Conservation (phyloP, 1,284 basidiomycete species). For the Omphalotus olearius region DNA sequence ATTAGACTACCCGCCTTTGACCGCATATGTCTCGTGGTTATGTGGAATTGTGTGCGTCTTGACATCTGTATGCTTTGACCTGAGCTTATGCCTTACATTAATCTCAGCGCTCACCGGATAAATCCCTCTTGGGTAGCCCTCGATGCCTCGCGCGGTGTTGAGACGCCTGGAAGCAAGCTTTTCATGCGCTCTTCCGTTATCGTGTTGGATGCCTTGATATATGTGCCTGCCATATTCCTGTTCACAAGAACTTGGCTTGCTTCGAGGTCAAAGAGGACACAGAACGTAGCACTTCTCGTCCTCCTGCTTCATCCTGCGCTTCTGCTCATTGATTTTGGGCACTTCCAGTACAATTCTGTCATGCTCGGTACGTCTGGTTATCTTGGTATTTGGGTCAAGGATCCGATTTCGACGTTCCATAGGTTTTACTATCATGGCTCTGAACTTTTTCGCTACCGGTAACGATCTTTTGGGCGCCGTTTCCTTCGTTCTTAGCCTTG, state of each 20-base stretch:
- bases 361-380: conserved; percentile 65
- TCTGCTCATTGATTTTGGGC: conserved; percentile 85
- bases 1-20: conserved; percentile 89
- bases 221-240: conserved; percentile 68
- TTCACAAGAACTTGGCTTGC: conserved; percentile 63
- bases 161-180: conserved; percentile 60
- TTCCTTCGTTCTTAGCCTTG: conserved; percentile 79
- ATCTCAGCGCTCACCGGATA: conserved; percentile 46
- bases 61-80: not conserved
- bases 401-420: conserved; percentile 5
- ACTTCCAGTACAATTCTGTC: conserved; percentile 91
- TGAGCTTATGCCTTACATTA: not conserved
- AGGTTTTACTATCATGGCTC: conserved; percentile 70
- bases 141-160: conserved; percentile 73
- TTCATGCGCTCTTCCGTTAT: conserved; percentile 84
- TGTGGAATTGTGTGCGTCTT: conserved; percentile 62
- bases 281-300: conserved; percentile 71
- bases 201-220: conserved; percentile 65
- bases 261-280: conserved; percentile 64
- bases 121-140: conserved; percentile 74
- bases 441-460: conserved; percentile 66
- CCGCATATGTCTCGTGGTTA: conserved; percentile 82
- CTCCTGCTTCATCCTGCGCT: conserved; percentile 82
- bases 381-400: not conserved
- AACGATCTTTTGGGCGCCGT: conserved; percentile 75